Conservation (phyloP, 164 flowering plant species). For the Pachysandra terminalis region DNA sequence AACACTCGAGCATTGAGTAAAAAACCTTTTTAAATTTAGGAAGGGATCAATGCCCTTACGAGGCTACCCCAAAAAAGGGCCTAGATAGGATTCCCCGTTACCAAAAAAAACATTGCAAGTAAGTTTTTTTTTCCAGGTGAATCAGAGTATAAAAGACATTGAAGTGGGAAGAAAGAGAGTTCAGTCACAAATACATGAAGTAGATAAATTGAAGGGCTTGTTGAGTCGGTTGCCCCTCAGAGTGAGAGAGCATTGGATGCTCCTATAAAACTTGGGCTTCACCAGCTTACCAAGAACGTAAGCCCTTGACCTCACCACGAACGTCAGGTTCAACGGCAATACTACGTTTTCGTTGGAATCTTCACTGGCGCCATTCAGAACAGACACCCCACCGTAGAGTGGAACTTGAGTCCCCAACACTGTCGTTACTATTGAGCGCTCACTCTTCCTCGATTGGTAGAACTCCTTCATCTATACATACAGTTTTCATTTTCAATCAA, state of each 20-base stretch:
- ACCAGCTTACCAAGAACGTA: slow-evolving; percentile 77
- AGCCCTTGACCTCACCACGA: slow-evolving; percentile 67
- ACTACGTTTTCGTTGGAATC: slow-evolving; percentile 15
- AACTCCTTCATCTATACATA: slow-evolving; percentile 61
- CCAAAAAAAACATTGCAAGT: no score
- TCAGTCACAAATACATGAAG: slow-evolving; percentile 45
- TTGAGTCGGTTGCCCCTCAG: slow-evolving; percentile 45
- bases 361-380: slow-evolving; percentile 15
- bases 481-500: neutral
- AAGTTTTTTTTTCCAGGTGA: no score
- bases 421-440: slow-evolving; percentile 26
- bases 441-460: slow-evolving; percentile 61
- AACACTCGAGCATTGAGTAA: no score
- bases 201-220: slow-evolving; percentile 33
- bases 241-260: slow-evolving; percentile 50
- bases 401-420: slow-evolving; percentile 65
- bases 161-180: slow-evolving; percentile 14
- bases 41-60: no score
- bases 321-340: slow-evolving; percentile 65
- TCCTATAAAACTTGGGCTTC: slow-evolving; percentile 57
- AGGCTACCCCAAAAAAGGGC: no score
- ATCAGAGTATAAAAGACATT: no score
- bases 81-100: no score
- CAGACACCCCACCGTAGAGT: slow-evolving; percentile 66
- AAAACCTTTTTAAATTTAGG: no score